A percentile compares a stretch with the other conserved stretches of the same genome.
Conservation (phyloP, 2,329 filamentous ascomycete species). For the Fusarium mexicanum region DNA sequence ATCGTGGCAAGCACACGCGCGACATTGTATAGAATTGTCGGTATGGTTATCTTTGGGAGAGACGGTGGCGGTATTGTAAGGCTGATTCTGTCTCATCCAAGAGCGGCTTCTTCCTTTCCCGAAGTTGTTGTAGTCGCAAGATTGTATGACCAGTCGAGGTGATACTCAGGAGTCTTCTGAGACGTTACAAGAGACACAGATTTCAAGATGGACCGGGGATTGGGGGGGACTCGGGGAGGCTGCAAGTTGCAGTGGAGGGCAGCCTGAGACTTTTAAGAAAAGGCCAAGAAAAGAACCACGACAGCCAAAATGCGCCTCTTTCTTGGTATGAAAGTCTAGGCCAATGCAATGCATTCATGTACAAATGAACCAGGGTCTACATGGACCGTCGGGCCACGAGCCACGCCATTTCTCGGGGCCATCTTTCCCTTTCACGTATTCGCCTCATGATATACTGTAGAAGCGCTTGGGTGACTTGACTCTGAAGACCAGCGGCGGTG, state of each 20-base stretch:
- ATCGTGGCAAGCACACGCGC: slow-evolving; percentile 59
- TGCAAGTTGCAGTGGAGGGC: slow-evolving; percentile 28
- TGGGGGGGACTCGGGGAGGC: slow-evolving; percentile 11
- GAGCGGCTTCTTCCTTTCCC: slow-evolving; percentile 27
- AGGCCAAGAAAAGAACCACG: slow-evolving; percentile 29
- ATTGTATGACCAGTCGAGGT: slow-evolving; percentile 19
- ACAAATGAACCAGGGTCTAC: slow-evolving; percentile 16
- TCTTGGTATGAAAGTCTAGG: slow-evolving; percentile 11
- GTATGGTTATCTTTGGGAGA: neutral
- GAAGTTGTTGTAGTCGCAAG: slow-evolving; percentile 34
- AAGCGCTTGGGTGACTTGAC: slow-evolving; percentile 22
- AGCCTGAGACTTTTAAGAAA: slow-evolving; percentile 36
- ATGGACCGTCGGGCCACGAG: slow-evolving; percentile 34
- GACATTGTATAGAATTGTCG: slow-evolving; percentile 50
- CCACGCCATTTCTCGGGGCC: slow-evolving; percentile 30
- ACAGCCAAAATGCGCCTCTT: slow-evolving; percentile 25
- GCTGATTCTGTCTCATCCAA: slow-evolving; percentile 40
- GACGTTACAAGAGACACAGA: slow-evolving; percentile 29
- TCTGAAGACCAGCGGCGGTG: slow-evolving; percentile 8
- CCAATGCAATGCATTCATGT: slow-evolving; percentile 34
- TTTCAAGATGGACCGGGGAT: slow-evolving; percentile 31
- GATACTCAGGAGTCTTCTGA: slow-evolving; percentile 36
- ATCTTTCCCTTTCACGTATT: slow-evolving; percentile 13
- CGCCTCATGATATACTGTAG: slow-evolving; percentile 5
- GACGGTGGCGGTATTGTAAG: slow-evolving; percentile 18